Evolutionary conservation across 2,329 filamentous ascomycete genomes (phyloP), one percentile per base, ranked within the genome.

Genomic region (Fusarium subtropicale): DNA sequence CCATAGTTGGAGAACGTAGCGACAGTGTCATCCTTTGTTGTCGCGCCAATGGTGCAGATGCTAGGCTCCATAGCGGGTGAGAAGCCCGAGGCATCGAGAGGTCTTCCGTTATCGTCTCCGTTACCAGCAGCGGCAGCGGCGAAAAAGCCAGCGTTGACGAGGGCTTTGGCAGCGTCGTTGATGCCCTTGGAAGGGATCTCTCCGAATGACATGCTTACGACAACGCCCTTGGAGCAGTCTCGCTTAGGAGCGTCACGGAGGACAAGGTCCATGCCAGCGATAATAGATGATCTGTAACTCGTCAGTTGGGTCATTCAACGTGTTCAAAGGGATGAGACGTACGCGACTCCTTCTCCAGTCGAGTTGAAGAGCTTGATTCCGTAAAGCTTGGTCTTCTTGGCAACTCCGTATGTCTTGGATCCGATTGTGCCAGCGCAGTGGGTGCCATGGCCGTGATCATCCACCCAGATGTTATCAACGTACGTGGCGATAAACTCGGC

Each of bases 1-100:
- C 60, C 59, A 15, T 22, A 64, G 59, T 64, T 64, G 38, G 59
- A 64, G 1, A 33, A 58, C 0, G 5, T 7, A 34, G 28, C 13
- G 2, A 62, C 52, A 9, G 12, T 22, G 4, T 58, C 24, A 4
- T 52, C 33, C 4, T 9, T 50, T 9, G 31, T 24, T 18, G 28
- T 64, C 1, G 39, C 59, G 4, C 52, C 61, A 4, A 64, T 63
- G 9, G 61, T 64, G 34, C 60, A 64, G 28, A 63, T 26, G 2
- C 44, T 51, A 1, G 26, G 26, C 24, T 56, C 59, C 1, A 24
- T 33, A 13, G 34, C 61, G 18, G 59, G 61, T 4, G 61, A 64
- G 15, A 3, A 13, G 1, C 4, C 10, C 0, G 38, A 34, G 0
- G 47, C 44, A 36, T 60, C 57, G 1, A 41, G 8, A 2, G 57